phyloP scores from a whole-genome alignment of 2,329 filamentous ascomycete species.

The Talaromyces pinophilus region DNA sequence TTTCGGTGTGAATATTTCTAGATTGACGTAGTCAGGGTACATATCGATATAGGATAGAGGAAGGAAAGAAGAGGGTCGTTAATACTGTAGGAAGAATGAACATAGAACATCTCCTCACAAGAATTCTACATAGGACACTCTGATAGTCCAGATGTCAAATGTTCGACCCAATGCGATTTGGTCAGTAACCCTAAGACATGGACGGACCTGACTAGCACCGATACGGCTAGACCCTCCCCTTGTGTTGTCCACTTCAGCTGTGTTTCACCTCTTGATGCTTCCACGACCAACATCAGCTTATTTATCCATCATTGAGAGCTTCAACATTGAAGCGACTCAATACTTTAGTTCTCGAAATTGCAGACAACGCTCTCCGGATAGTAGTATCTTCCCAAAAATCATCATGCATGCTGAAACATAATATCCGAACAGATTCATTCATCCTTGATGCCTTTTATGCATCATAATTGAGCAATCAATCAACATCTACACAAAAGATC shows the following conservation, averaged over 20 bases:
- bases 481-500: neutral
- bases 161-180: neutral
- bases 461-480: neutral
- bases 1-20: conserved; percentile 1
- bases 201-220: neutral
- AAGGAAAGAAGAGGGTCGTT: neutral
- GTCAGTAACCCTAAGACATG: conserved; percentile 3
- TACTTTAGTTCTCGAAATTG: neutral
- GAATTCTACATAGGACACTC: neutral
- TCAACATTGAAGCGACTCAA: neutral
- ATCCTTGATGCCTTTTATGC: neutral
- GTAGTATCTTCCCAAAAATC: neutral
- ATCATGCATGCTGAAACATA: conserved; percentile 4
- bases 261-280: neutral
- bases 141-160: neutral
- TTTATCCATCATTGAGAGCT: neutral
- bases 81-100: neutral
- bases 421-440: neutral
- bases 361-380: neutral
- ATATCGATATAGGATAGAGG: neutral
- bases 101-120: neutral
- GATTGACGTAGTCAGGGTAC: neutral
- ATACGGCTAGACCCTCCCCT: neutral
- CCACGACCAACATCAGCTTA: neutral
- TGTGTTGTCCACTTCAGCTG: conserved; percentile 5